Conservation (phyloP, 2,329 filamentous ascomycete species). For the Colletotrichum incanum region DNA sequence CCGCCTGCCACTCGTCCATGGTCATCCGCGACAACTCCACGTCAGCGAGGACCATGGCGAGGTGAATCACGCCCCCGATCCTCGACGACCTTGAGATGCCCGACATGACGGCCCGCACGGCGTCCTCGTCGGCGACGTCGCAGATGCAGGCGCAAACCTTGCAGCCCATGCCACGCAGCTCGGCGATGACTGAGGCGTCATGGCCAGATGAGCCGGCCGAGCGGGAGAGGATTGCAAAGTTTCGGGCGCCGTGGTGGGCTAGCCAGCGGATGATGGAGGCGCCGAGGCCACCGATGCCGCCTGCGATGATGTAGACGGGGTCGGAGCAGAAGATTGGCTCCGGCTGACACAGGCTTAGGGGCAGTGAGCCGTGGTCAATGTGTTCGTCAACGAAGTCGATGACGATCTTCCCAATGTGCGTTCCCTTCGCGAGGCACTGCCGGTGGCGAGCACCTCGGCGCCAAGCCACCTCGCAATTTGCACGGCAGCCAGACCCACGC, state of each 20-base stretch:
- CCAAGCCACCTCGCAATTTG: constrained; percentile 28
- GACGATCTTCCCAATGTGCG: constrained; percentile 59
- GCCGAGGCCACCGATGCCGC: constrained; percentile 47
- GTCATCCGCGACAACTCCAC: constrained; percentile 52
- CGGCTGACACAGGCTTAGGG: not conserved
- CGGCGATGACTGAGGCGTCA: not conserved
- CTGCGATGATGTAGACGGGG: constrained; percentile 45
- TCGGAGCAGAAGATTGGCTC: not conserved
- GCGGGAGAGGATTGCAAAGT: constrained; percentile 47
- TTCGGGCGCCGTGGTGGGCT: constrained; percentile 43
- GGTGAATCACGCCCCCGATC: constrained; percentile 19
- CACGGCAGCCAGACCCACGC: constrained; percentile 28
- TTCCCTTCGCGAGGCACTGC: constrained; percentile 55
- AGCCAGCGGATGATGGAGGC: constrained; percentile 45
- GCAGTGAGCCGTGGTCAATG: not conserved
- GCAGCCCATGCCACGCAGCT: constrained; percentile 11
- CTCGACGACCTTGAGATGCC: constrained; percentile 5
- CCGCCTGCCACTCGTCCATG: constrained; percentile 48
- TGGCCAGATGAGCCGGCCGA: constrained; percentile 38
- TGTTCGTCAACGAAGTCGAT: constrained; percentile 43
- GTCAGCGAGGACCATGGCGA: constrained; percentile 38
- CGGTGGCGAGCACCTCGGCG: constrained; percentile 48
- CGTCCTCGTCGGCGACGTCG: not conserved
- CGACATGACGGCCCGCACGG: not conserved
- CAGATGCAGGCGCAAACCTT: not conserved